Base-by-base conservation (phyloP, 2,329 filamentous ascomycete genomes). In the Microascus cirrosus region DNA sequence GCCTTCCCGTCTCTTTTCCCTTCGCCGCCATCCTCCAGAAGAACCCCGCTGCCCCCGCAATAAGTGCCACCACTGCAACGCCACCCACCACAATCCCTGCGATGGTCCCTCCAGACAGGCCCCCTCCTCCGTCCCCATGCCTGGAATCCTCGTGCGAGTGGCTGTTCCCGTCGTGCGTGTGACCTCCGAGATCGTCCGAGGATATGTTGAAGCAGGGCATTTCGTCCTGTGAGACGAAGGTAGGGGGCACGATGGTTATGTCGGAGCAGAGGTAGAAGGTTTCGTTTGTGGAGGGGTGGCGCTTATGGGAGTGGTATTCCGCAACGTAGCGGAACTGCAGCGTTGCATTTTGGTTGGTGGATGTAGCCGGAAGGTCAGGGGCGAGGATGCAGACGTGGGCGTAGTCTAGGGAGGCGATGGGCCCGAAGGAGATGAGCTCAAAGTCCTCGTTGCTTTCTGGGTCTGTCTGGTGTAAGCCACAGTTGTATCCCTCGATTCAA, bases 31-130 rank as follows among this genome's bases (percentile, higher is more conserved):
- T 32, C 55, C 55, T 28, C n/a, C 25, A 56, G 13, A 56, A 28
- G 20, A 50, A 56, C 15, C 24, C 50, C 13, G 18, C 55, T 10
- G 50, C 22, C 7, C 5, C 32, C 3, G 5, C 75, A 10, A 91
- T 67, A 10, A 90, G 67, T 1, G 77, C 76, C 3, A 82, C 78
- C 50, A 82, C 87, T 10, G 81, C 74, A 12, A 92, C 69, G 2
- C 83, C 78, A 35, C 89, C 89, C 60, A 92, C 75, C 2, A 87
- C 86, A 60, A 90, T 86, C 1, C 88, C 89, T 2, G 88, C 89
- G 65, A 92, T 90, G 20, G 82, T 80, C 51, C 86, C 87, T n/a
- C 82, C 82, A 13, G 83, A 85, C 12, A 91, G 74, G 28, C 60
- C 36, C 55, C 58, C 42, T 48, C 61, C 56, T 39, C 60, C 35